Evolutionary conservation across 2,329 filamentous ascomycete species (phyloP), one percentile per base, ranked within the genome.

Genomic region (Ceratocystiopsis sp.): DNA sequence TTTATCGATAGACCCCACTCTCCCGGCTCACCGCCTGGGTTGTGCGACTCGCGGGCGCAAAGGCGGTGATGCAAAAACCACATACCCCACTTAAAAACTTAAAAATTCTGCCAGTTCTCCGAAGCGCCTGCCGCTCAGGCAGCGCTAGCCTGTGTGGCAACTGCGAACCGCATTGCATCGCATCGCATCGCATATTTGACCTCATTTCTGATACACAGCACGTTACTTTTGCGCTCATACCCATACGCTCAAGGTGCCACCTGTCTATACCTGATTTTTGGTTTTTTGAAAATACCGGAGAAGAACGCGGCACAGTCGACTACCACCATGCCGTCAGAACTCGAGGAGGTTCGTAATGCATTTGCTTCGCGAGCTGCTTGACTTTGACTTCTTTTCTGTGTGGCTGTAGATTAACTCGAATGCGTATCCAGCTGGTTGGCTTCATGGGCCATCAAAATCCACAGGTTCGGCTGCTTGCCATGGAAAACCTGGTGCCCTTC

Each of bases 391-490:
- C 11, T 5, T 13, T 10, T 25, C 12, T n/a, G 10, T 15, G 15
- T 19, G 11, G 11, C 12, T 4, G 3, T 17, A 32, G 32, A 47
- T 42, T 41, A 35, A 43, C 29, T 25, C 16, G 16, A 10, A 41
- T 25, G 19, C 45, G 25, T 29, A 29, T 35, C 40, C 52, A 93
- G 84, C 76, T 94, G 43, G 85, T 95, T 48, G 85, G 86, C 59
- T 95, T 96, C 62, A 82, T 96, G 46, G 81, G 84, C 61, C 81
- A 93, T 63, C 84, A 84, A 47, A 94, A 93, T 58, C 84, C 85
- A 37, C 83, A 94, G 58, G 85, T 96, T 50, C 78, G 91, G 53
- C 78, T 84, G 58, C 71, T 89, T 51, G 87, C 87, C 40, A 76
- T 80, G 43, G 86, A 94, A 60, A 83, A 93, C 53, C 70, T 95